phyloP scores from a whole-genome alignment of 2,329 filamentous ascomycete genomes.

The Tolypocladium nubicola region DNA sequence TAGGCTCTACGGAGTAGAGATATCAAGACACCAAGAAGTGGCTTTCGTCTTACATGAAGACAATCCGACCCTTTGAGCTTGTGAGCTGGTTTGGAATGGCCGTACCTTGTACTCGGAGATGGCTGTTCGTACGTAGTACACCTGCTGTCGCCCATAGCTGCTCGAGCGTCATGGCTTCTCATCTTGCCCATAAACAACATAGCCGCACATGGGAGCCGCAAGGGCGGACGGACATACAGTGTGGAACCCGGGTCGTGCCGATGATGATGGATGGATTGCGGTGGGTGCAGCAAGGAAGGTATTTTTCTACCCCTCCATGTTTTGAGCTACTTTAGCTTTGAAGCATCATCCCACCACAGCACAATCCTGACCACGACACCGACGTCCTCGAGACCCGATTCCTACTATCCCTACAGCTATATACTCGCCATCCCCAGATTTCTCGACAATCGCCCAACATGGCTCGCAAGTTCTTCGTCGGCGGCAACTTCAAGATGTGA shows the following conservation, averaged over 20 bases:
- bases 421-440: neutral
- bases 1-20: neutral
- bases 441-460: slow-evolving; percentile 46
- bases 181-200: too few species aligned
- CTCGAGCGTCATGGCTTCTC: neutral
- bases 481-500: slow-evolving; percentile 99
- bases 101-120: neutral
- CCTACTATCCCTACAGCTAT: neutral
- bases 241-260: neutral
- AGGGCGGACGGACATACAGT: neutral
- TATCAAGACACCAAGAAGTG: neutral
- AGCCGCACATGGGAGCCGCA: neutral
- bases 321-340: neutral
- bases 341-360: neutral
- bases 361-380: neutral
- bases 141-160: neutral
- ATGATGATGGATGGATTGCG: neutral
- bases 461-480: slow-evolving; percentile 94
- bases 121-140: neutral
- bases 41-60: too few species aligned
- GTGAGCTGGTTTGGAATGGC: neutral
- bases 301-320: neutral
- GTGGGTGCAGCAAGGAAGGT: neutral
- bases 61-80: too few species aligned
- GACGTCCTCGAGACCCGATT: neutral